Evolutionary conservation across 164 flowering plant species (phyloP).

Genomic region (Houttuynia cordata): DNA sequence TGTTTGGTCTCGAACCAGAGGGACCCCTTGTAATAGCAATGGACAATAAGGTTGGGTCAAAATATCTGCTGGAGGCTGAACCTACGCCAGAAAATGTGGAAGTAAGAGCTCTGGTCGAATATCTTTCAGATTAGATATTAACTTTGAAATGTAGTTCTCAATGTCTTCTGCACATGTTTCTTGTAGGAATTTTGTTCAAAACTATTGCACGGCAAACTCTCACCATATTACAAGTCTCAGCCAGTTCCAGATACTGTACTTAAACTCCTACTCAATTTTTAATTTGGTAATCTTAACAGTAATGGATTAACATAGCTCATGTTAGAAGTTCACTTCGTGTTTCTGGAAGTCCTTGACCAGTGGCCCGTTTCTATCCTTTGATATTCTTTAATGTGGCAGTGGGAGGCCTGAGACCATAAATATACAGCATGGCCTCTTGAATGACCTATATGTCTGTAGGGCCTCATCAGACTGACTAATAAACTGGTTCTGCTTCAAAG

Average conservation of each 20-base stretch:
- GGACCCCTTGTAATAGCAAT: constrained; percentile 60
- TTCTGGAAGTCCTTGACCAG: too few relatives aligned
- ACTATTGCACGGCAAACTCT: constrained; percentile 39
- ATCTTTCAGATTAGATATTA: constrained; percentile 3
- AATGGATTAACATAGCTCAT: too few relatives aligned
- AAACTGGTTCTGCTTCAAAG: too few relatives aligned
- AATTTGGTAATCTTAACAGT: too few relatives aligned
- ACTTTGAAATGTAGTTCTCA: neutral
- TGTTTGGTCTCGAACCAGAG: constrained; percentile 72
- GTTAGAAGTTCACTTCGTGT: too few relatives aligned
- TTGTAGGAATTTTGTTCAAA: constrained; percentile 65
- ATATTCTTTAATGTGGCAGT: too few relatives aligned
- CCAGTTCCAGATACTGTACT: constrained; percentile 71
- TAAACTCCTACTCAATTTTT: neutral
- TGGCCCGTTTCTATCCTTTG: too few relatives aligned
- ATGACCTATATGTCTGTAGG: too few relatives aligned
- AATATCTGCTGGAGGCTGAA: constrained; percentile 64
- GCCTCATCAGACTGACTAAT: too few relatives aligned
- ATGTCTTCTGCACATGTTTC: constrained; percentile 5
- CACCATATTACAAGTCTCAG: constrained; percentile 70
- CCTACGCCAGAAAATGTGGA: constrained; percentile 52
- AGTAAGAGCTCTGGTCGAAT: constrained; percentile 25
- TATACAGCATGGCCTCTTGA: too few relatives aligned
- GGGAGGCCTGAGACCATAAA: too few relatives aligned
- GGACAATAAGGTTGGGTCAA: constrained; percentile 51